Base-by-base conservation (phyloP, 768 basidiomycete species). In the Postia placenta region DNA sequence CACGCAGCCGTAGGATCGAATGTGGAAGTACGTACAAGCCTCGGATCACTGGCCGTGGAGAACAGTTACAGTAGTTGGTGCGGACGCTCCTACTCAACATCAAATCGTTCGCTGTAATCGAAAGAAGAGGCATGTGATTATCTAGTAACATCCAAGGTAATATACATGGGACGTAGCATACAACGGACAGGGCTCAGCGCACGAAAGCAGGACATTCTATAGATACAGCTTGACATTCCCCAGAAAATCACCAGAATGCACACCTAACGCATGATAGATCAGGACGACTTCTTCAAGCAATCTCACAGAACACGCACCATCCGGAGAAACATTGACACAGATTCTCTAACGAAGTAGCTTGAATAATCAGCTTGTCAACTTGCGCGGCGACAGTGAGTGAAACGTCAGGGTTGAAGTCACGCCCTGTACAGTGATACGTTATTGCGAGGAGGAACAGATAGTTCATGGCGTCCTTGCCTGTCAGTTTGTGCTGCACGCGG, bases 251-350 rank as follows among this genome's bases (percentile, higher is more conserved):
- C 86, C 86, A 88, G 69, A 87, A 88, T 36, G 86, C 85, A 68
- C 85, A 87, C 76, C 76, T 78, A 50, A 12, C 11, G 47, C 3
- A 22, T 37, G 49, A 45, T 28, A 5, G 4, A 11, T 12, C 1
- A 2, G 4, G 19, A 25, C 14, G 17, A 30, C 11, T 22, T 22
- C 5, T 15, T 15, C 14, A 30, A 5, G 26, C 17, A 20, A n/a
- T n/a, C n/a, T n/a, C n/a, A n/a, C 25, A 25, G 14, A 11, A 15
- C 11, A 59, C 79, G 46, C 59, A 86, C 93, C 92, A 95, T 65
- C 93, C 93, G 53, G 92, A 89, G 73, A 95, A 96, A 61, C 92
- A 93, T 64, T 95, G 94, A 64, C 92, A 96, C 2, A 98, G 79
- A 64, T 98, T 96, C 66, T 97, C 94, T 38, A 97, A 66, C 12